phyloP scores from a whole-genome alignment of 2,329 filamentous ascomycete genomes.

The Aspergillus pseudonomiae region DNA sequence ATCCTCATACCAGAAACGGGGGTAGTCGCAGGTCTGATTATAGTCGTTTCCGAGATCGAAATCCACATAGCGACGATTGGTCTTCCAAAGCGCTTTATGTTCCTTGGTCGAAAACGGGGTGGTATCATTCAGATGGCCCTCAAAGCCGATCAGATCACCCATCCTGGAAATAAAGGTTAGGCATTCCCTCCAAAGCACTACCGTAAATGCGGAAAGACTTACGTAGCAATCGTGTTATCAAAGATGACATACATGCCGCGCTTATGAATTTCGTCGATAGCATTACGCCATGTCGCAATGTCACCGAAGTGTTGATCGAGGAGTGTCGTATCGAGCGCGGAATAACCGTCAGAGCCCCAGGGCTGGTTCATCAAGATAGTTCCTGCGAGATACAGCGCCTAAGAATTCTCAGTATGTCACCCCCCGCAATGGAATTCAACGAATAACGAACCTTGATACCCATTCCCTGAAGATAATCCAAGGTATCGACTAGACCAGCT shows the following conservation, averaged over 20 bases:
- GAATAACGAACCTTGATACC: conserved; percentile 57
- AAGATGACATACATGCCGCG: conserved; percentile 67
- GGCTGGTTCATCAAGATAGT: conserved; percentile 66
- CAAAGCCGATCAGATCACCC: conserved; percentile 65
- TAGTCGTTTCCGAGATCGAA: conserved; percentile 59
- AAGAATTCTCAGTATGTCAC: conserved; percentile 10
- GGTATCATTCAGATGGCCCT: conserved; percentile 61
- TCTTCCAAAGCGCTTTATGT: conserved; percentile 62
- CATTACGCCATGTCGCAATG: conserved; percentile 61
- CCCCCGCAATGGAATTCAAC: too few species aligned
- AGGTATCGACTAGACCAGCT: conserved; percentile 58
- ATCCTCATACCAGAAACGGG: conserved; percentile 63
- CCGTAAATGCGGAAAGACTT: conserved; percentile 26
- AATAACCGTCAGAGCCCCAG: conserved; percentile 65
- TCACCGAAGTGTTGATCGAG: conserved; percentile 65
- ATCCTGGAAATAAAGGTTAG: conserved; percentile 32
- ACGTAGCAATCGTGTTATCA: conserved; percentile 68
- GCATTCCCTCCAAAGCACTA: background rate
- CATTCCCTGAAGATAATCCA: conserved; percentile 68
- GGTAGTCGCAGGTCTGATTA: conserved; percentile 59
- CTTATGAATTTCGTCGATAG: conserved; percentile 62
- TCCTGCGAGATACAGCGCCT: conserved; percentile 65
- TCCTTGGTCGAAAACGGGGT: conserved; percentile 61
- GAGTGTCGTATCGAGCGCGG: conserved; percentile 63
- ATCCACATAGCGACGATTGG: conserved; percentile 58